Percentiles rank a stretch among this genome's conserved stretches.
Evolutionary conservation across 1,284 basidiomycete species (phyloP).

Genomic region (Schizopora paradoxa): DNA sequence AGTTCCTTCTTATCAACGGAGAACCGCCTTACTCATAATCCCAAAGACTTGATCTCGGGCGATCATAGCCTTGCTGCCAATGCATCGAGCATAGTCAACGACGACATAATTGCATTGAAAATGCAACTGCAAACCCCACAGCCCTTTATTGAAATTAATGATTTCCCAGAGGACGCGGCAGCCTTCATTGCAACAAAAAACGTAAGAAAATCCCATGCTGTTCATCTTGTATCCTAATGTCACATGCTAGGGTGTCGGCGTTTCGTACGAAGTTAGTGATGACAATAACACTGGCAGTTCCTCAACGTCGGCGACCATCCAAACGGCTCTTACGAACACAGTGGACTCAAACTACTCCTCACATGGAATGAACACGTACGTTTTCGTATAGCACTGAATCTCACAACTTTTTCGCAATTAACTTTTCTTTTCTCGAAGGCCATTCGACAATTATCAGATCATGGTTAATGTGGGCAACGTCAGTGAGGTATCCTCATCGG

Average conservation of each 20-base stretch:
- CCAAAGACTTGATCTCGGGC: constrained; percentile 32
- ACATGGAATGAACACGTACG: constrained; percentile 28
- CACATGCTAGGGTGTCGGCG: background rate
- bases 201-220: constrained; percentile 21
- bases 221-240: background rate
- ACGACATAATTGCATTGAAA: constrained; percentile 26
- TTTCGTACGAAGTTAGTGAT: too few relatives aligned
- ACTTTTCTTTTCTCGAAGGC: background rate
- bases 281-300: constrained; percentile 32
- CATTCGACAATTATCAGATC: constrained; percentile 24
- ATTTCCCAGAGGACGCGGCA: constrained; percentile 32
- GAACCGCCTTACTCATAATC: too few relatives aligned
- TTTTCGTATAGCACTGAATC: constrained; percentile 20
- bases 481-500: constrained; percentile 21
- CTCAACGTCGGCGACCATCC: constrained; percentile 28
- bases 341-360: constrained; percentile 29
- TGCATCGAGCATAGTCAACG: constrained; percentile 27
- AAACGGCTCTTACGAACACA: constrained; percentile 26
- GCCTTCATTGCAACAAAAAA: constrained; percentile 31
- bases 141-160: constrained; percentile 26
- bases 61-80: constrained; percentile 25
- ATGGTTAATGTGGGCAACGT: constrained; percentile 28
- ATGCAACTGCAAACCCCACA: constrained; percentile 24
- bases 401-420: constrained; percentile 13
- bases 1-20: background rate